These are phyloP conservation scores for Monascus purpureus DNA, from an alignment of 495 filamentous ascomycete genomes.

Conservation along the genomic window DNA sequence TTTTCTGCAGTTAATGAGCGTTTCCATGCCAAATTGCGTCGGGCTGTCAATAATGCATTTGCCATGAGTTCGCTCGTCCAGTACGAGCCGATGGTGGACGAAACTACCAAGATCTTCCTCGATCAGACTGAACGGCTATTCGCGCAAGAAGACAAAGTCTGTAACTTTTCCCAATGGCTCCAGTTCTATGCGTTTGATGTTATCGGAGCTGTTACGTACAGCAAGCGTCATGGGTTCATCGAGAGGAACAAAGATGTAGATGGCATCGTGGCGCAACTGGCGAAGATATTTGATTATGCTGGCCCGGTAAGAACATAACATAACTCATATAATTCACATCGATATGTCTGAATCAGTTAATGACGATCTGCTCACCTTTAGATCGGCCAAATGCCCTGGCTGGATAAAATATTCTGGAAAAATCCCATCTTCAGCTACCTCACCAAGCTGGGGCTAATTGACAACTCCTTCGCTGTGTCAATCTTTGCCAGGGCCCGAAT, in stretches of 20 bases:
- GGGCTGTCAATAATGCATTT: constrained; percentile 18
- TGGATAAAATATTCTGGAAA: too few species aligned
- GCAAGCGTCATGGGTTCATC: constrained; percentile 26
- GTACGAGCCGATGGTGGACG: constrained; percentile 21
- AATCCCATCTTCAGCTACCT: too few species aligned
- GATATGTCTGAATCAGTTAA: too few species aligned
- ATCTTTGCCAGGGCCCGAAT: too few species aligned
- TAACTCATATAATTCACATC: too few species aligned
- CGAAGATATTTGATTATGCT: constrained; percentile 12
- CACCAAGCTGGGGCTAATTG: too few species aligned
- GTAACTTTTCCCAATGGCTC: constrained; percentile 29
- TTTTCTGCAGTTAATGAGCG: constrained; percentile 16
- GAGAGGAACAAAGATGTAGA: constrained; percentile 24
- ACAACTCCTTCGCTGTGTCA: too few species aligned
- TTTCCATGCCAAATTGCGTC: constrained; percentile 16
- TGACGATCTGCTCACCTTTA: too few species aligned
- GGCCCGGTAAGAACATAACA: constrained; percentile 14
- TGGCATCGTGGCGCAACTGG: constrained; percentile 18
- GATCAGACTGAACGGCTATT: constrained; percentile 8
- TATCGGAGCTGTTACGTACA: constrained; percentile 24
- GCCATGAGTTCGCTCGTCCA: constrained; percentile 17
- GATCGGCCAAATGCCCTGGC: too few species aligned
- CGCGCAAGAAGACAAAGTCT: constrained; percentile 5
- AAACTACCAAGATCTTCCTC: constrained; percentile 15
- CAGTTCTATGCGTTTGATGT: constrained; percentile 35